Evolutionary conservation across 495 filamentous ascomycete species (phyloP).

Genomic region (Aspergillus leporis): DNA sequence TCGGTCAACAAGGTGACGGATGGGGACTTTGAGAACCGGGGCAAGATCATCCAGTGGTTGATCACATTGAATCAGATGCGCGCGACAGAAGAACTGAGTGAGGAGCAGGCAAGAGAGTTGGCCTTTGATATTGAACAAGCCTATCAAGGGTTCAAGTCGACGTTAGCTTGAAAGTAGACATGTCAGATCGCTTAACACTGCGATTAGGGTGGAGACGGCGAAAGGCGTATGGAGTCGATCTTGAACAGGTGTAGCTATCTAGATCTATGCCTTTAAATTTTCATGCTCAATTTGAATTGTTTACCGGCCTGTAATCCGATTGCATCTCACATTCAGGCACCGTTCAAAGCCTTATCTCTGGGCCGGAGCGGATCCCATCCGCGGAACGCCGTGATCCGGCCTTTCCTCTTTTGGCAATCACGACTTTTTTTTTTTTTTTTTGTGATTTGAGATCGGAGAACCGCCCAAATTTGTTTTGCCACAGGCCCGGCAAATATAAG

Average conservation of each 20-base stretch:
- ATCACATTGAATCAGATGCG: slow-evolving; percentile 97
- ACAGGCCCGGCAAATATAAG: slow-evolving; percentile 17
- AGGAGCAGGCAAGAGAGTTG: slow-evolving; percentile 85
- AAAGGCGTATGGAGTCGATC: slow-evolving; percentile 15
- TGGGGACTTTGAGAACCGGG: slow-evolving; percentile 86
- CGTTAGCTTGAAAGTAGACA: slow-evolving; percentile 44
- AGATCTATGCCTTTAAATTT: slow-evolving; percentile 5
- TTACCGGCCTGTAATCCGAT: background rate
- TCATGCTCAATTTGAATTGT: slow-evolving; percentile 6
- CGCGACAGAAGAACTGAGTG: slow-evolving; percentile 83
- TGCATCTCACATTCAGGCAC: background rate
- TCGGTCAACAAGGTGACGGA: slow-evolving; percentile 95
- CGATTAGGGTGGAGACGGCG: background rate
- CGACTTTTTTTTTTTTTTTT: slow-evolving; percentile 40
- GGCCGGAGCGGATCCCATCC: slow-evolving; percentile 26
- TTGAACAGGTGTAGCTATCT: background rate
- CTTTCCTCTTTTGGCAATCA: slow-evolving; percentile 42
- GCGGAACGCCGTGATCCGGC: slow-evolving; percentile 33
- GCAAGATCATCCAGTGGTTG: slow-evolving; percentile 97
- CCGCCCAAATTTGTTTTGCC: slow-evolving; percentile 21
- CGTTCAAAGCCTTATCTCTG: slow-evolving; percentile 11
- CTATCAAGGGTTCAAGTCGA: slow-evolving; percentile 86
- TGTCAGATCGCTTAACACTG: slow-evolving; percentile 8
- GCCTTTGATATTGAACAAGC: slow-evolving; percentile 86
- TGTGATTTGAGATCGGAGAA: slow-evolving; percentile 16